A percentile compares a stretch with the other conserved stretches of the same genome.
Evolutionary conservation across 1,284 basidiomycete genomes (phyloP).

Genomic region (Sporisorium exsertum): DNA sequence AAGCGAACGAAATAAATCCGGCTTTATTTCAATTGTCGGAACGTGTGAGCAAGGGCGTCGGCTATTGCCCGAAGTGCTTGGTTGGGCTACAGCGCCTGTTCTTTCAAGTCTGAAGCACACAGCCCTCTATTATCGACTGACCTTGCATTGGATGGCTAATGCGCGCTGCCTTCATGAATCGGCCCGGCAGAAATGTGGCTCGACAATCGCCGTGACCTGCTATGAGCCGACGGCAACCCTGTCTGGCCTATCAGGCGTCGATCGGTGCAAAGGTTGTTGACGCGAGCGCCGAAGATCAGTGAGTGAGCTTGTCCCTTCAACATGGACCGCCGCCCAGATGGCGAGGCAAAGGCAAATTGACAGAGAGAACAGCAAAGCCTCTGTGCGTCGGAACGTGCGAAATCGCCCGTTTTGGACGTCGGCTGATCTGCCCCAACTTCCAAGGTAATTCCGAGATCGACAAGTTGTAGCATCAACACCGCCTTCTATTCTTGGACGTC

Average conservation of each 20-base stretch:
- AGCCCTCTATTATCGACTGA: too few species aligned
- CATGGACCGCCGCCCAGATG: too few species aligned
- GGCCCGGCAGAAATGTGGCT: background rate
- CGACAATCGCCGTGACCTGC: background rate
- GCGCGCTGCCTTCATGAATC: background rate
- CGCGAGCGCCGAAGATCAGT: background rate
- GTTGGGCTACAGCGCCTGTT: background rate
- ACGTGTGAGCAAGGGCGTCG: conserved; percentile 1
- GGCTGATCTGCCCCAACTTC: background rate
- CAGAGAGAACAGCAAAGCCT: background rate
- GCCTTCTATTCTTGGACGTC: background rate
- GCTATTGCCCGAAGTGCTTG: background rate
- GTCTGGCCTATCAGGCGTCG: too few species aligned
- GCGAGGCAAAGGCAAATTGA: background rate
- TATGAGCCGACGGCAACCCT: conserved; percentile 2
- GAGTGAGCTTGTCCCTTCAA: background rate
- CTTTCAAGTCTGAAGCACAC: background rate
- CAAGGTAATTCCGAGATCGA: background rate
- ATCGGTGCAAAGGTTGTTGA: background rate
- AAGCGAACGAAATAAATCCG: background rate
- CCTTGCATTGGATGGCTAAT: background rate
- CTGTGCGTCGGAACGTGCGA: conserved; percentile 1
- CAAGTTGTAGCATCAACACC: background rate
- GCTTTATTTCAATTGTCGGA: background rate
- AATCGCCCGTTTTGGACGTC: too few species aligned